A percentile compares a stretch with the other conserved stretches of the same genome.
Conservation (phyloP, 371 early-diverging fungal species). For the Mortierella sp. region DNA sequence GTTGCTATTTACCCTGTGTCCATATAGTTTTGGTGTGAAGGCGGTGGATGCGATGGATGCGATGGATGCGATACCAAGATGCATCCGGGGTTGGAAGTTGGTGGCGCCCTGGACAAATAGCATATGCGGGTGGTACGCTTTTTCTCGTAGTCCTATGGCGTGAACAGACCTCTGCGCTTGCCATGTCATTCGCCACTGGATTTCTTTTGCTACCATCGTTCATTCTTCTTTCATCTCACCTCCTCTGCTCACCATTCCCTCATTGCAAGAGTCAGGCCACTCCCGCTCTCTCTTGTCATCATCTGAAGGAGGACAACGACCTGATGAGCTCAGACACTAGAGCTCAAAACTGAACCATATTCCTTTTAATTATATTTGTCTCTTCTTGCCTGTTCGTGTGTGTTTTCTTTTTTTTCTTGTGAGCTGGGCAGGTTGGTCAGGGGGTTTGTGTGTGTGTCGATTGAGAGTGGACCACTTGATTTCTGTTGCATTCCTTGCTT, state of each 20-base stretch:
- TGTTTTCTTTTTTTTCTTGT: background rate
- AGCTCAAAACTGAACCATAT: background rate
- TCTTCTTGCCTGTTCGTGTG: background rate
- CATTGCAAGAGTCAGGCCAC: background rate
- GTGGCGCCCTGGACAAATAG: slow-evolving; percentile 5
- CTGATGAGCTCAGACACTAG: slow-evolving; percentile 8
- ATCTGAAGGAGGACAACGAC: background rate
- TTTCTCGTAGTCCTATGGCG: background rate
- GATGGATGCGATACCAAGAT: background rate
- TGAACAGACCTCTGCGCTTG: slow-evolving; percentile 7
- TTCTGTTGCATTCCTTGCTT: background rate
- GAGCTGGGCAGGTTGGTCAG: background rate
- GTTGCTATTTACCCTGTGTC: background rate
- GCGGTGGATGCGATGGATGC: background rate
- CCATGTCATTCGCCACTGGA: background rate
- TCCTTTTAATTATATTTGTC: background rate
- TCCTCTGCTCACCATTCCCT: background rate
- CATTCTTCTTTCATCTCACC: background rate
- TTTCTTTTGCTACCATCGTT: background rate
- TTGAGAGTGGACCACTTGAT: background rate
- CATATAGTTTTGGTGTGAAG: background rate
- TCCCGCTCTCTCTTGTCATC: background rate
- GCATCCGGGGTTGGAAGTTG: background rate
- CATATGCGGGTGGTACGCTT: background rate
- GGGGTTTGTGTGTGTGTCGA: background rate